Conservation (phyloP, 129 eudicot genomes). For the Calendula officinalis region DNA sequence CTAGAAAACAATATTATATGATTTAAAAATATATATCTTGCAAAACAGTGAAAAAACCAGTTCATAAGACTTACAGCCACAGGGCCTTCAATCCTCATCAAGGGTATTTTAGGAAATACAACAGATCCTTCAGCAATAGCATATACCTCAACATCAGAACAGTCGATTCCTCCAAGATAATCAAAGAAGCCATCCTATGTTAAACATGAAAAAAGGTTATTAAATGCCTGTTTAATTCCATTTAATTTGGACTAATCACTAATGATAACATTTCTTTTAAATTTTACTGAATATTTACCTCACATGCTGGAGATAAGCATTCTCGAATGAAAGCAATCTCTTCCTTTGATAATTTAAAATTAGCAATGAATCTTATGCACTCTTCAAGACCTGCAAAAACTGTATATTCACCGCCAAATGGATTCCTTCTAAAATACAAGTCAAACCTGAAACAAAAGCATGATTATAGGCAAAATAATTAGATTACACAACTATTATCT, state of each 20-base stretch:
- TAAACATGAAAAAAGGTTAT: slow-evolving; percentile 12
- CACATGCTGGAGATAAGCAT: slow-evolving; percentile 75
- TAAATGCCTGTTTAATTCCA: slow-evolving; percentile 16
- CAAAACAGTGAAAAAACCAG: slow-evolving; percentile 7
- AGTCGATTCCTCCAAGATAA: slow-evolving; percentile 79
- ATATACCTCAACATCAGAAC: slow-evolving; percentile 89
- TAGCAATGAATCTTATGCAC: slow-evolving; percentile 89
- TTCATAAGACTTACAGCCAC: slow-evolving; percentile 68
- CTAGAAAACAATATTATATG: slow-evolving; percentile 35
- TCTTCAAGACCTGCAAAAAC: slow-evolving; percentile 96
- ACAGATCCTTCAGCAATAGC: slow-evolving; percentile 87
- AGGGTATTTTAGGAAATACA: slow-evolving; percentile 89
- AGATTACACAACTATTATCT: slow-evolving; percentile 8
- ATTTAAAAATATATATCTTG: slow-evolving; percentile 3
- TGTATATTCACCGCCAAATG: slow-evolving; percentile 95
- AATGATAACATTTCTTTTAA: neutral
- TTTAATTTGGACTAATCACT: neutral
- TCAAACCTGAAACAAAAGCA: slow-evolving; percentile 67
- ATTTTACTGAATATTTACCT: slow-evolving; percentile 47
- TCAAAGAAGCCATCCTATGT: slow-evolving; percentile 75
- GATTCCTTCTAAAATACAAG: slow-evolving; percentile 85
- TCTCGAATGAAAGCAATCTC: slow-evolving; percentile 63
- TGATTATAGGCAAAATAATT: slow-evolving; percentile 6
- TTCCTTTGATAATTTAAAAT: slow-evolving; percentile 69
- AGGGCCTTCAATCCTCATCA: slow-evolving; percentile 98